A percentile compares a stretch with the other conserved stretches of the same genome.
phyloP scores from a whole-genome alignment of 768 basidiomycete genomes.

The Mycena filopes region DNA sequence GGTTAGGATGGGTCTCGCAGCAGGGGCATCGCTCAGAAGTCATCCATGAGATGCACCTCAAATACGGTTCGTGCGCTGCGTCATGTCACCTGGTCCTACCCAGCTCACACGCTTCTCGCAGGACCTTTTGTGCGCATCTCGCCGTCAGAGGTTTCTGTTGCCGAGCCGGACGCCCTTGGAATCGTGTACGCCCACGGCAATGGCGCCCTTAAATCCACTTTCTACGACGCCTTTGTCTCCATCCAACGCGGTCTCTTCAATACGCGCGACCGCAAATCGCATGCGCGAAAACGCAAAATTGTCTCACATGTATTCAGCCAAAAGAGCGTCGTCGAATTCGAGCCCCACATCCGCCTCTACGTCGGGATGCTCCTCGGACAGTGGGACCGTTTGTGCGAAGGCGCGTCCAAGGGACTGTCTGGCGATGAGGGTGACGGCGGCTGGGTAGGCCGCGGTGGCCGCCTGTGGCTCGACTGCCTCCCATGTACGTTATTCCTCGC shows the following conservation, averaged over 20 bases:
- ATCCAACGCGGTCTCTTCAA: conserved; percentile 81
- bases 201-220: conserved; percentile 83
- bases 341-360: conserved; percentile 76
- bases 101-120: conserved; percentile 38
- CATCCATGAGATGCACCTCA: conserved; percentile 78
- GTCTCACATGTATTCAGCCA: conserved; percentile 87
- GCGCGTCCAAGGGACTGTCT: conserved; percentile 63
- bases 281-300: conserved; percentile 92
- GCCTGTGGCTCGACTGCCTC: conserved; percentile 79
- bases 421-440: conserved; percentile 74
- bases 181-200: conserved; percentile 86
- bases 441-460: conserved; percentile 68
- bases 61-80: conserved; percentile 64
- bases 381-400: conserved; percentile 77
- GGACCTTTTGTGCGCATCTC: conserved; percentile 77
- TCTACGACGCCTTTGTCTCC: conserved; percentile 84
- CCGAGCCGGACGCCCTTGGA: conserved; percentile 80
- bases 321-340: conserved; percentile 88
- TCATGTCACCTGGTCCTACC: background rate
- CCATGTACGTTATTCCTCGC: conserved; percentile 63
- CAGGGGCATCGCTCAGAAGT: conserved; percentile 80
- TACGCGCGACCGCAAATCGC: conserved; percentile 79
- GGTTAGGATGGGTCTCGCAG: conserved; percentile 74
- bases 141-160: conserved; percentile 81
- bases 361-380: conserved; percentile 70